Percentiles rank a stretch among this genome's conserved stretches.
These are phyloP conservation scores for Stephanodiscus triporus DNA, from an alignment of 108 stramenopile genomes.

Conservation along the genomic window DNA sequence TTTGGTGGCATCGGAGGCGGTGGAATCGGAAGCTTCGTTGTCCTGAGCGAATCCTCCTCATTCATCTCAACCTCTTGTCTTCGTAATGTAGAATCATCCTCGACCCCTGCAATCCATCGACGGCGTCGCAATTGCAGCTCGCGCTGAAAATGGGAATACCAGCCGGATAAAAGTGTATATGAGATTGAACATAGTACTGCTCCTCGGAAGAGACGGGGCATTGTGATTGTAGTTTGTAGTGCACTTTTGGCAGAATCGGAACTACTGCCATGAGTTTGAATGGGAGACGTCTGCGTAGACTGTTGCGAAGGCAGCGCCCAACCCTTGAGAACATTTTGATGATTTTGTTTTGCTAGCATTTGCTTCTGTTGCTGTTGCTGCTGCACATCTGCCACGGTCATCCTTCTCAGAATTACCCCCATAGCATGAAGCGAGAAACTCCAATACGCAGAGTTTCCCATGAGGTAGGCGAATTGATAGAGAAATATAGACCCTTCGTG, in stretches of 20 bases:
- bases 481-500: constrained; percentile 56
- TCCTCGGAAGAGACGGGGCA: constrained; percentile 28
- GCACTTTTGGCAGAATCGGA: neutral
- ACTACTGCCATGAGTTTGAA: constrained; percentile 8
- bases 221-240: constrained; percentile 25
- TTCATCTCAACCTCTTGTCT: constrained; percentile 4
- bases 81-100: constrained; percentile 4
- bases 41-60: constrained; percentile 6
- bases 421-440: constrained; percentile 62
- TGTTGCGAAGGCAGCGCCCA: constrained; percentile 17
- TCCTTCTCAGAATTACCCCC: constrained; percentile 64
- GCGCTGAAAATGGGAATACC: constrained; percentile 39
- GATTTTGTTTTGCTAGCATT: constrained; percentile 11
- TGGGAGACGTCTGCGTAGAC: neutral
- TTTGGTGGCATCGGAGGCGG: constrained; percentile 52
- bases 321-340: neutral
- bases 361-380: constrained; percentile 23
- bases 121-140: constrained; percentile 44
- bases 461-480: constrained; percentile 71
- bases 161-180: constrained; percentile 43
- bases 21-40: constrained; percentile 45
- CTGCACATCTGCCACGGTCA: constrained; percentile 67
- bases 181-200: constrained; percentile 41
- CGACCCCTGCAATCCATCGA: constrained; percentile 52
- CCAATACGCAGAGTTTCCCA: constrained; percentile 71